These are phyloP conservation scores for Eimeria praecox DNA, from an alignment of 169 alveolate species.

Conservation along the genomic window DNA sequence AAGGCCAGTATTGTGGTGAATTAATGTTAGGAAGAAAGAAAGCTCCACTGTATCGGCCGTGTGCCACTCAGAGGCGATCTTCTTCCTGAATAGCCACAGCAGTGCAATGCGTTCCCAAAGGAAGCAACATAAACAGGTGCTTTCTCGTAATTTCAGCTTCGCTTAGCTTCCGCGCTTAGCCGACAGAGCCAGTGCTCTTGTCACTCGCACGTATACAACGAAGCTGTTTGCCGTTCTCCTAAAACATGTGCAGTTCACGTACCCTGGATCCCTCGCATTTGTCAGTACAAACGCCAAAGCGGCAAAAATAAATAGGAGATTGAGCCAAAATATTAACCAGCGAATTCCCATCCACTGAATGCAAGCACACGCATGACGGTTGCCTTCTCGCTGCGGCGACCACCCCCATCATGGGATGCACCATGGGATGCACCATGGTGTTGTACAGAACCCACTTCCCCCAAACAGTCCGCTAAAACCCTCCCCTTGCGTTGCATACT, in stretches of 20 bases:
- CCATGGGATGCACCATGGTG: background rate
- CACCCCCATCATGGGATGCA: background rate
- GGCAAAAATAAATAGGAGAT: slow-evolving; percentile 46
- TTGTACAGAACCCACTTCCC: background rate
- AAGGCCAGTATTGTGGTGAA: slow-evolving; percentile 80
- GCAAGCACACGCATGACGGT: background rate
- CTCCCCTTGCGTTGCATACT: background rate
- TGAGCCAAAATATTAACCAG: slow-evolving; percentile 63
- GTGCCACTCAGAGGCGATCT: slow-evolving; percentile 76
- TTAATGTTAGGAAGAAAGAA: slow-evolving; percentile 58
- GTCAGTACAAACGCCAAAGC: slow-evolving; percentile 77
- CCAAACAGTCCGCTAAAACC: background rate
- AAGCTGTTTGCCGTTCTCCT: too few relatives aligned
- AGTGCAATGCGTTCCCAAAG: background rate
- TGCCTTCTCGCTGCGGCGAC: background rate
- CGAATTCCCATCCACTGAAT: slow-evolving; percentile 78
- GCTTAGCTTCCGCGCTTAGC: background rate
- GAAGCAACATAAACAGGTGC: background rate
- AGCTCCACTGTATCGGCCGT: slow-evolving; percentile 77
- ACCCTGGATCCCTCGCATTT: slow-evolving; percentile 54
- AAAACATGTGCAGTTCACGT: background rate
- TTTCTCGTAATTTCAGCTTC: background rate
- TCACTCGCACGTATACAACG: background rate
- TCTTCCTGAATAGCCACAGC: slow-evolving; percentile 36
- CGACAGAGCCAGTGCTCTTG: background rate